These are phyloP conservation scores for Aphanomyces cochlioides DNA, from an alignment of 352 stramenopile genomes.

Conservation along the genomic window DNA sequence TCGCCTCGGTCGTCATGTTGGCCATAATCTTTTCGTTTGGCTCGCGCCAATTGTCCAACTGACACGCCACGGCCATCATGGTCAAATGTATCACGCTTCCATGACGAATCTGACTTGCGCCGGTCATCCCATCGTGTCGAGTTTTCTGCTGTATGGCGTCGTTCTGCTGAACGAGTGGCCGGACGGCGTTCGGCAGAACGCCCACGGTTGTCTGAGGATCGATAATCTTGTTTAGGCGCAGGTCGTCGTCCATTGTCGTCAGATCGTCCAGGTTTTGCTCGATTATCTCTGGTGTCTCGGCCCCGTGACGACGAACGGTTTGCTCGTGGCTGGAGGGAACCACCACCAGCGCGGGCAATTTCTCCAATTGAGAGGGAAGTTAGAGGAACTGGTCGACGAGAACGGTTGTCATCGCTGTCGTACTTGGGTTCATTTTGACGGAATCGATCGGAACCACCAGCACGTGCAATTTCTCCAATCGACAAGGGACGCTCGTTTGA, in stretches of 20 bases:
- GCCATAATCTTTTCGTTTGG: slow-evolving; percentile 5
- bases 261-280: neutral
- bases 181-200: too few relatives aligned
- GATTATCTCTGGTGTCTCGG: too few relatives aligned
- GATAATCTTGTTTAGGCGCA: too few relatives aligned
- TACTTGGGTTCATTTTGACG: neutral
- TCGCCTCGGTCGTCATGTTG: neutral
- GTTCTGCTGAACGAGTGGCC: too few relatives aligned
- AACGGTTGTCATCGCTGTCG: neutral
- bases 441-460: neutral
- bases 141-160: too few relatives aligned
- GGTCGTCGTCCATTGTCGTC: too few relatives aligned
- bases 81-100: too few relatives aligned
- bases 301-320: too few relatives aligned
- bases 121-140: too few relatives aligned
- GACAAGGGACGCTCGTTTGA: neutral
- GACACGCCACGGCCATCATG: too few relatives aligned
- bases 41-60: neutral
- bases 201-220: too few relatives aligned
- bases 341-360: slow-evolving; percentile 7
- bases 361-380: neutral
- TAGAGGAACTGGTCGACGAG: neutral
- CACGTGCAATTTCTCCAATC: neutral
- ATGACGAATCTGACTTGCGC: too few relatives aligned
- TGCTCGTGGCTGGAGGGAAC: neutral